Evolutionary conservation across 148 eudicot genomes (phyloP).

Genomic region (Dysphania ambrosioides): DNA sequence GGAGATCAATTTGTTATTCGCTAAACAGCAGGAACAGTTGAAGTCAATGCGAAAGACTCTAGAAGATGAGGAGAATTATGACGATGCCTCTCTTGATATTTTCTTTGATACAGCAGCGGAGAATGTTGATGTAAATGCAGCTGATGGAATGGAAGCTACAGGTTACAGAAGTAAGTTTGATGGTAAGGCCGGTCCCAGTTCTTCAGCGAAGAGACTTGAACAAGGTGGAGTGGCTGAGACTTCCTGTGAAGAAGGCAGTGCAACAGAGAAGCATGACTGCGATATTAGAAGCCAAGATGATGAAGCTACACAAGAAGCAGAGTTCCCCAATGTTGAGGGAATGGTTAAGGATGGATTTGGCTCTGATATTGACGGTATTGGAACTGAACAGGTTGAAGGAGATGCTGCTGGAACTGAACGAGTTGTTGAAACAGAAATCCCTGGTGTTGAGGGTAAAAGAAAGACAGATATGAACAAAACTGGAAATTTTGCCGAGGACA

Average conservation of each 20-base stretch:
- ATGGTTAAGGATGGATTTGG: conserved; percentile 70
- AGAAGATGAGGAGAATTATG: conserved; percentile 89
- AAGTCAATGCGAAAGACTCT: conserved; percentile 91
- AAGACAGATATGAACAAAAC: conserved; percentile 40
- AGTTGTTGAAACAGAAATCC: conserved; percentile 70
- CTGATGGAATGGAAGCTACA: conserved; percentile 33
- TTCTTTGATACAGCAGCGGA: conserved; percentile 32
- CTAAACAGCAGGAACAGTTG: conserved; percentile 92
- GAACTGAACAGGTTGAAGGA: conserved; percentile 47
- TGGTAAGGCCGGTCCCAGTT: conserved; percentile 32
- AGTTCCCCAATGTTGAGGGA: conserved; percentile 44
- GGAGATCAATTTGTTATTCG: conserved; percentile 67
- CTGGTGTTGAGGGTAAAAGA: conserved; percentile 35
- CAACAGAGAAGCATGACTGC: conserved; percentile 89
- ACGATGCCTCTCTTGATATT: conserved; percentile 54
- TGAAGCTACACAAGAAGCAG: conserved; percentile 78
- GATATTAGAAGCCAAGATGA: conserved; percentile 53
- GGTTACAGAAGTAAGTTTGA: conserved; percentile 31
- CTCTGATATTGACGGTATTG: conserved; percentile 75
- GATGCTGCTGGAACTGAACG: conserved; percentile 57
- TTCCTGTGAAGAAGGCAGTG: conserved; percentile 66
- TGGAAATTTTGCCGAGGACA: conserved; percentile 43
- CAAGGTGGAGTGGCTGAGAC: conserved; percentile 36
- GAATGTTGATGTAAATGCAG: conserved; percentile 23
- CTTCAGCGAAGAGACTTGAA: conserved; percentile 34